Conservation (phyloP, 768 basidiomycete genomes). For the Phanerochaete sordida region DNA sequence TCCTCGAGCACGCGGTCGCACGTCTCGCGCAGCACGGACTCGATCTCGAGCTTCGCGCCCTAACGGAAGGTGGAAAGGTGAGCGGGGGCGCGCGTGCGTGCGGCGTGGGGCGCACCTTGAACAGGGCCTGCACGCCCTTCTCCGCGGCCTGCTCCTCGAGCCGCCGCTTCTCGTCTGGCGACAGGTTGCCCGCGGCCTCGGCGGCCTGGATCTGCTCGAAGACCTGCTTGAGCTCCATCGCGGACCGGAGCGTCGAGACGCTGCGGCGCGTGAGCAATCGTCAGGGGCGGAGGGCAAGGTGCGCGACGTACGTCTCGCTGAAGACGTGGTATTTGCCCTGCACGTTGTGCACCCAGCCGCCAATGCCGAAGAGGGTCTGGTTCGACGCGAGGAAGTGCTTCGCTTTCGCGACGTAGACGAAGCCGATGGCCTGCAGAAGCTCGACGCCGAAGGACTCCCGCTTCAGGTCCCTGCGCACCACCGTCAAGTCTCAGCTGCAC, state of each 20-base stretch:
- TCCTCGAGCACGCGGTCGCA: constrained; percentile 79
- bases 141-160: constrained; percentile 92
- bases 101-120: constrained; percentile 55
- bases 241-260: constrained; percentile 80
- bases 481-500: not conserved
- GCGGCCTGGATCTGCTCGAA: constrained; percentile 93
- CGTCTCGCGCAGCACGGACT: constrained; percentile 84
- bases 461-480: constrained; percentile 60
- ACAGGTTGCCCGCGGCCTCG: constrained; percentile 78
- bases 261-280: constrained; percentile 31
- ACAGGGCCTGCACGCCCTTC: constrained; percentile 86
- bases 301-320: constrained; percentile 79
- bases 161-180: constrained; percentile 73
- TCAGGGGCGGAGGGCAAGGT: not conserved
- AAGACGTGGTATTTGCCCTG: constrained; percentile 92
- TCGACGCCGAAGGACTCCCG: constrained; percentile 87
- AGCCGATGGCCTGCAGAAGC: constrained; percentile 80
- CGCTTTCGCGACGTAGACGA: constrained; percentile 78
- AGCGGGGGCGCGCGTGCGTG: not conserved
- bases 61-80: constrained; percentile 23
- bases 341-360: constrained; percentile 91
- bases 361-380: constrained; percentile 71
- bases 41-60: constrained; percentile 90
- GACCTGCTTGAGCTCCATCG: constrained; percentile 84
- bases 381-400: constrained; percentile 80